Evolutionary conservation across 805 yeast species (phyloP), one percentile per base, ranked within the genome.

Genomic region (Cyberlindnera saturnus): DNA sequence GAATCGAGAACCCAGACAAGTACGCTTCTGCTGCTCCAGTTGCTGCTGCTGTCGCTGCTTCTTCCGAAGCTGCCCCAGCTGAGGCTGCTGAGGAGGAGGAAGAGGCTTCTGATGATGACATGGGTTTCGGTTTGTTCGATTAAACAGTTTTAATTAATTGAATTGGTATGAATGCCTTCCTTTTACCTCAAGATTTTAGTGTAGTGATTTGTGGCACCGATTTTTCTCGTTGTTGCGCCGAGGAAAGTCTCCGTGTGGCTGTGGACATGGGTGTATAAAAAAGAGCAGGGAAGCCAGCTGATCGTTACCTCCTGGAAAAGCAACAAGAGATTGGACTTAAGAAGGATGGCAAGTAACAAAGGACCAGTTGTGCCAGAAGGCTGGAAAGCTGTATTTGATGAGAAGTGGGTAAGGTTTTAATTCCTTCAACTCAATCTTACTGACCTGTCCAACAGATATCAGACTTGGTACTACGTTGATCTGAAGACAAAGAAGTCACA

Each of bases 1-100:
- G 98, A 79, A 79, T 93, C 66, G 98, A 96, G 73, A 91, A 93
- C 95, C 99, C 99, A 73, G 98, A 93, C 57, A 96, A 96, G 73
- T 93, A 91, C 77, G 99, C 98, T 69, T 84, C 98, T 66, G 95
- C 96, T 75, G 97, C 97, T 65, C 96, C 98, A 64, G 96, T 75
- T 70, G 96, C 96, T 64, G 84, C 85, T 67, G 87, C 95, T 62
- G 79, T 86, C 63, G 78, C 79, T 49, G 84, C 77, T 50, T 85
- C 74, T 48, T 87, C 76, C 54, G 89, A 75, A 47, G 87, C 81
- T 53, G 86, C 77, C 42, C 90, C 73, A 47, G 95, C 73, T 62
- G 89, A 76, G 59, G 93, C 76, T 54, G 86, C 77, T 56, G 86
- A 73, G 63, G 90, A 78, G 61, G 93, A 41, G 6, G 55, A 77